Base-by-base conservation (phyloP, 495 filamentous ascomycete genomes). In the Chaetomidium leptoderma region DNA sequence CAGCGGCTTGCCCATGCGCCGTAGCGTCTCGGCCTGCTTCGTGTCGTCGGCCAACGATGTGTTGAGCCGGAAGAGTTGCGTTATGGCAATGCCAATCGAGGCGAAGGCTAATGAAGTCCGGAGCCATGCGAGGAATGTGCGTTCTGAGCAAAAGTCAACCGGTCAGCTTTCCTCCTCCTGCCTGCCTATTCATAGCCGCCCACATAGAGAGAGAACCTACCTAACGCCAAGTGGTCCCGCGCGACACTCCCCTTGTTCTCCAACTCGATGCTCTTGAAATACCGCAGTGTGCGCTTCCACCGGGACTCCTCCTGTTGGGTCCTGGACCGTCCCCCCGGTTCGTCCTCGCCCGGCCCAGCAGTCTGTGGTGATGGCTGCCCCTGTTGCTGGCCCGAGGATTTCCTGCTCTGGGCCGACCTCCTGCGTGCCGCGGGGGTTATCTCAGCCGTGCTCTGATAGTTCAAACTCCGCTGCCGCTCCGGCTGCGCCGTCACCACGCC, bases 201-300 rank as follows among this genome's bases (percentile, higher is more conserved):
- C 36, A 23, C 24, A 30, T 13, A 30, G 26, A 0, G 14, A 44
- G 17, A 1, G 24, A 45, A 30, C 56, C 6, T 80, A 97, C 92
- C 92, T 59, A 98, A 73, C 27, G 93, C 93, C 50, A 98, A 76
- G 75, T 98, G 93, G 70, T 98, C 93, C 61, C 93, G 81, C 42
- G 93, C 93, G 21, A 96, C 91, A 70, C 89, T 92, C 16, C 92
- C 95, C 70, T 97, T 97, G 64, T 97, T 98, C 68, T 98, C 93
- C 43, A 98, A 72, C 68, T 97, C 92, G 46, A 98, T 79, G 43
- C 83, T 86, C 52, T 88, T 89, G 63, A 92, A 89, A 59, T 86
- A 88, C 23, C 83, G 81, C 35, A 89, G 65, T 6, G 80, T 57
- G 33, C 67, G 40, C 63, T 68, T 71, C 62, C 73, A 69, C 66